Percentiles rank a stretch among this genome's conserved stretches.
Evolutionary conservation across 1,139 yeast genomes (phyloP).

Genomic region (Kurtzmaniella quercitrusa): DNA sequence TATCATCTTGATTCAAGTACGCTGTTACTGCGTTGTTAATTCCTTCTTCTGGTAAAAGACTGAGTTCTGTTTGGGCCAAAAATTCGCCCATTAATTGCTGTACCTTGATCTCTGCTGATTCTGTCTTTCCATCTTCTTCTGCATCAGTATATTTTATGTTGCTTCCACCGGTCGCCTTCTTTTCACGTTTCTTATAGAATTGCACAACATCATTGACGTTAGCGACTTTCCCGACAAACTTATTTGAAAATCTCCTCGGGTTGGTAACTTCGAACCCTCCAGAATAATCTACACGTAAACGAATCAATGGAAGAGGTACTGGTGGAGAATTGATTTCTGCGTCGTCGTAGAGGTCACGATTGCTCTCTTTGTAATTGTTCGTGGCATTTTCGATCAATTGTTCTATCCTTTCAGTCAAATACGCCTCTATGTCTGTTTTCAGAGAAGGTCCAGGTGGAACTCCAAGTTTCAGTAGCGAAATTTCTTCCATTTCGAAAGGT

Average conservation of each 20-base stretch:
- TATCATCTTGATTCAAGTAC: constrained; percentile 81
- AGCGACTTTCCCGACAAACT: constrained; percentile 89
- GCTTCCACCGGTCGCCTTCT: constrained; percentile 14
- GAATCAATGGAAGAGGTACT: constrained; percentile 70
- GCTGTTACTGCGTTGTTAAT: constrained; percentile 68
- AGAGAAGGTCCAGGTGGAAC: constrained; percentile 64
- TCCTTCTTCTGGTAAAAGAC: constrained; percentile 73
- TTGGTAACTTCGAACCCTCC: constrained; percentile 93
- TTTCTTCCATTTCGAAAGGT: constrained; percentile 74
- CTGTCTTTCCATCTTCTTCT: constrained; percentile 14
- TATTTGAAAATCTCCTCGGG: constrained; percentile 80
- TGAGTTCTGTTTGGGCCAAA: constrained; percentile 57
- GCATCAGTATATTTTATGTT: constrained; percentile 17
- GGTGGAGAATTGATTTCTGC: constrained; percentile 12
- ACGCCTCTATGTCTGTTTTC: constrained; percentile 58
- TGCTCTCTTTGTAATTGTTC: constrained; percentile 41
- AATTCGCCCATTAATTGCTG: constrained; percentile 59
- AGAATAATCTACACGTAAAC: constrained; percentile 82
- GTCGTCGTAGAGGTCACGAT: constrained; percentile 22
- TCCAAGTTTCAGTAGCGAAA: constrained; percentile 51
- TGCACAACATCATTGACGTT: constrained; percentile 82
- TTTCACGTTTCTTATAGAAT: constrained; percentile 48
- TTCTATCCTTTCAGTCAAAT: constrained; percentile 62
- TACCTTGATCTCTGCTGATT: constrained; percentile 43
- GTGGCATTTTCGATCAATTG: constrained; percentile 59